Evolutionary conservation across 1,139 yeast genomes (phyloP), one percentile per base, ranked within the genome.

Genomic region (Lodderomyces pseudojiufengensis): DNA sequence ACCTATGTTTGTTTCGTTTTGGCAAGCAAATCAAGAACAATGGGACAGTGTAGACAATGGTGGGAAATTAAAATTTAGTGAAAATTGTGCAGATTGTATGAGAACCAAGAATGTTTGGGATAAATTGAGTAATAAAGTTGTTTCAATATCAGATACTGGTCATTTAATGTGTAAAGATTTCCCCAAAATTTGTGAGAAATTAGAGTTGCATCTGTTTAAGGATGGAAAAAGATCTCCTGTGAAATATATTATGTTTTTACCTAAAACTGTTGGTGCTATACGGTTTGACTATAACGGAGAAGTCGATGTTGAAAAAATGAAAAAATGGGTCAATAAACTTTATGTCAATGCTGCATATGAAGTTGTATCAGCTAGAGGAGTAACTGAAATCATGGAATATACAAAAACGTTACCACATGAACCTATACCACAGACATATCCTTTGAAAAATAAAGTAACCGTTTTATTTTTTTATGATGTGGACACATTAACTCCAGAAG

Each of bases 1-100:
- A 16, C 84, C 88, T 1, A 56, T 63, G 33, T 60, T 83, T 44
- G 69, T 84, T 4, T 71, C 84, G 14, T 78, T 83, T 43, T 82
- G 82, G 74, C 86, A 88, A 1, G 62, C 80, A 2, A 56, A 67
- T 2, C 61, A 66, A 32, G 52, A 69, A 24, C 65, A 70, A 35
- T 62, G 71, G 52, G 52, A 55, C 24, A 59, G 59, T 4, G 60
- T 71, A 15, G 70, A 69, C 27, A 45, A 47, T 2, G 54, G 61
- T n/a, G 54, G 60, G n/a, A 61, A 64, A 34, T 50, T 53, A 36
- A 46, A 50, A 9, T 78, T 75, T 39, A 39, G 45, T 26, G 49
- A 52, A 6, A 44, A 53, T 10, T 78, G 83, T 48, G 61, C 62
- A 18, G 70, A 73, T 39, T 78, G 86, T 46, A 46, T 64, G 33